A percentile compares a stretch with the other conserved stretches of the same genome.
Evolutionary conservation across 2,329 filamentous ascomycete species (phyloP).

Genomic region (Penicillium sp.): DNA sequence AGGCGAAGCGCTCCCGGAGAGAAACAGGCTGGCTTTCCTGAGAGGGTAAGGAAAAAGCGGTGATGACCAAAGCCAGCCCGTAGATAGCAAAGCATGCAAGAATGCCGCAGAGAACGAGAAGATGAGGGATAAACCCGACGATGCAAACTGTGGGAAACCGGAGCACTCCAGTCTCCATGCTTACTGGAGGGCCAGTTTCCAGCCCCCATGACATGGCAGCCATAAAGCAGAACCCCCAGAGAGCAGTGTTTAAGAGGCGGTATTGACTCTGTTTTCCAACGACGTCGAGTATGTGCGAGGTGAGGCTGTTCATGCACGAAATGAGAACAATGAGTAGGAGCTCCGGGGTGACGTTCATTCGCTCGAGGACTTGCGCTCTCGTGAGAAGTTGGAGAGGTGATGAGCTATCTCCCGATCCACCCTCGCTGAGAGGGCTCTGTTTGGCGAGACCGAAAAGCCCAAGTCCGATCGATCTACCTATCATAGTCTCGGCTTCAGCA

Average conservation of each 20-base stretch:
- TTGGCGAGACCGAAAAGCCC: slow-evolving; percentile 55
- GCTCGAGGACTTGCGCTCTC: slow-evolving; percentile 59
- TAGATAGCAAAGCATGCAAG: slow-evolving; percentile 72
- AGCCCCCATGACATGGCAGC: slow-evolving; percentile 74
- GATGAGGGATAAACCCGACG: slow-evolving; percentile 87
- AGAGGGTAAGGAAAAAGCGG: slow-evolving; percentile 61
- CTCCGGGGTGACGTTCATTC: slow-evolving; percentile 84
- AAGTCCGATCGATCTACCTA: slow-evolving; percentile 72
- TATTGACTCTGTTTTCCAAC: slow-evolving; percentile 72
- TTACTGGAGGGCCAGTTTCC: slow-evolving; percentile 43
- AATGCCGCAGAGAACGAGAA: slow-evolving; percentile 80
- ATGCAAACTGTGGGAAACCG: slow-evolving; percentile 92
- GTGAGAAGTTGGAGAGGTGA: slow-evolving; percentile 38
- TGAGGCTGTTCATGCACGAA: slow-evolving; percentile 83
- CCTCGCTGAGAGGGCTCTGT: slow-evolving; percentile 40
- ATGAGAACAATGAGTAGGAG: slow-evolving; percentile 80
- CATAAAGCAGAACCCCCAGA: slow-evolving; percentile 92
- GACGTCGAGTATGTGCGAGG: slow-evolving; percentile 75
- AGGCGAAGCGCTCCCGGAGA: slow-evolving; percentile 56
- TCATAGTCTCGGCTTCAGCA: slow-evolving; percentile 85
- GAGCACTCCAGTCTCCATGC: slow-evolving; percentile 57
- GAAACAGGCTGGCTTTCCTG: slow-evolving; percentile 44
- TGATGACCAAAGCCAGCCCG: slow-evolving; percentile 66
- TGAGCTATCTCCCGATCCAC: slow-evolving; percentile 35
- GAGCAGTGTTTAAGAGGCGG: slow-evolving; percentile 76